Conservation (phyloP, 2,329 filamentous ascomycete genomes). For the Xylaria sp. region DNA sequence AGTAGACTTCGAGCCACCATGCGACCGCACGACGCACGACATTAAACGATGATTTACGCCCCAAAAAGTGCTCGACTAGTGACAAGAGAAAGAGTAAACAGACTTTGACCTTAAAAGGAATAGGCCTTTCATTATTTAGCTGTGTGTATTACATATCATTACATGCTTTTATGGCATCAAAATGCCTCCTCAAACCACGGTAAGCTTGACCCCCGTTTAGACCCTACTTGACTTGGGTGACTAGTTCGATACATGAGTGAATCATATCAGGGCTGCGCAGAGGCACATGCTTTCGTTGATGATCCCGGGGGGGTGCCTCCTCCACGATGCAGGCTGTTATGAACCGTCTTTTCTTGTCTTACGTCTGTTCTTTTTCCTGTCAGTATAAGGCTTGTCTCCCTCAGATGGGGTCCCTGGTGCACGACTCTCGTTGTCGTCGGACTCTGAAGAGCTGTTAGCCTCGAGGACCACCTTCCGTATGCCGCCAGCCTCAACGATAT, state of each 20-base stretch:
- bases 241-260: background rate
- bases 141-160: constrained; percentile 9
- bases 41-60: background rate
- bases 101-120: background rate
- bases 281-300: background rate
- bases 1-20: background rate
- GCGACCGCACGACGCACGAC: background rate
- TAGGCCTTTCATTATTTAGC: background rate
- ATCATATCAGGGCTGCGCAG: background rate
- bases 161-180: constrained; percentile 1
- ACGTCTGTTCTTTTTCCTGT: constrained; percentile 35
- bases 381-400: constrained; percentile 24
- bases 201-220: background rate
- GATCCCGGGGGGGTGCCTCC: background rate
- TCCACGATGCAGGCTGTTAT: constrained; percentile 9
- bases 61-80: background rate
- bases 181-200: constrained; percentile 9
- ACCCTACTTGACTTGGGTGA: background rate
- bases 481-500: constrained; percentile 76
- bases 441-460: constrained; percentile 65
- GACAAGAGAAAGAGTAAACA: background rate
- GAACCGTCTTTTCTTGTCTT: constrained; percentile 52
- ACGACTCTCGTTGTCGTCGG: constrained; percentile 32
- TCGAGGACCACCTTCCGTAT: constrained; percentile 79
- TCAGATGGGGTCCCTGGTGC: constrained; percentile 32